Conservation (phyloP, 495 filamentous ascomycete species). For the Talaromyces adpressus region DNA sequence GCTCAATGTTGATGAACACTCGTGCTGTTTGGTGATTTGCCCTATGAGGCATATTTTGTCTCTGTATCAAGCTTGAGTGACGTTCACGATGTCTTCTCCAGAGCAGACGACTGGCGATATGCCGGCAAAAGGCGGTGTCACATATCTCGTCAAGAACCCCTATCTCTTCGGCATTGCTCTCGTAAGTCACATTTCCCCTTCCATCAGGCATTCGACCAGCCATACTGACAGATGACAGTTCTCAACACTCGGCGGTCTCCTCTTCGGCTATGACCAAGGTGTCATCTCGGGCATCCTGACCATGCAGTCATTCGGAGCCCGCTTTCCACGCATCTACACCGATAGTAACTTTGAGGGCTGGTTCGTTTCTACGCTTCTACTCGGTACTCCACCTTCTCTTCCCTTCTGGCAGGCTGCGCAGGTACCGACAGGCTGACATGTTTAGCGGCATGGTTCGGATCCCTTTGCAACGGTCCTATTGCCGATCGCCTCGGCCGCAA, state of each 20-base stretch:
- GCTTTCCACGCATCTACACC: slow-evolving; percentile 57
- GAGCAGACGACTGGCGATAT: slow-evolving; percentile 1
- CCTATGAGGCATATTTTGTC: background rate
- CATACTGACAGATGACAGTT: slow-evolving; percentile 20
- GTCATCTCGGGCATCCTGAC: slow-evolving; percentile 34
- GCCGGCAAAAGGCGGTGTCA: slow-evolving; percentile 20
- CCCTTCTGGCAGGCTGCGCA: slow-evolving; percentile 35
- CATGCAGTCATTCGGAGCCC: slow-evolving; percentile 34
- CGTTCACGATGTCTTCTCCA: slow-evolving; percentile 15
- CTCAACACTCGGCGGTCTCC: slow-evolving; percentile 53
- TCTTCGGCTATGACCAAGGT: slow-evolving; percentile 36
- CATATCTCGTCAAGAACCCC: slow-evolving; percentile 29
- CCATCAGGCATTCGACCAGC: background rate
- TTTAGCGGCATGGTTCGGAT: slow-evolving; percentile 71
- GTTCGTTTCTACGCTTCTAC: slow-evolving; percentile 72
- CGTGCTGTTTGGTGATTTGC: background rate
- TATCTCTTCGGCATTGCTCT: slow-evolving; percentile 36
- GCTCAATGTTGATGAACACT: background rate
- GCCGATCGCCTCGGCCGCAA: slow-evolving; percentile 70
- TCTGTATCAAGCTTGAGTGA: background rate
- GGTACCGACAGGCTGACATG: background rate
- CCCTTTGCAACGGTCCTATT: slow-evolving; percentile 66
- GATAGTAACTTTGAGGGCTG: slow-evolving; percentile 66
- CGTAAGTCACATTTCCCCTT: slow-evolving; percentile 15
- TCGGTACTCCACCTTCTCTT: slow-evolving; percentile 37